phyloP scores from a whole-genome alignment of 176 grass and related monocot species.

The Neostapfia colusana region DNA sequence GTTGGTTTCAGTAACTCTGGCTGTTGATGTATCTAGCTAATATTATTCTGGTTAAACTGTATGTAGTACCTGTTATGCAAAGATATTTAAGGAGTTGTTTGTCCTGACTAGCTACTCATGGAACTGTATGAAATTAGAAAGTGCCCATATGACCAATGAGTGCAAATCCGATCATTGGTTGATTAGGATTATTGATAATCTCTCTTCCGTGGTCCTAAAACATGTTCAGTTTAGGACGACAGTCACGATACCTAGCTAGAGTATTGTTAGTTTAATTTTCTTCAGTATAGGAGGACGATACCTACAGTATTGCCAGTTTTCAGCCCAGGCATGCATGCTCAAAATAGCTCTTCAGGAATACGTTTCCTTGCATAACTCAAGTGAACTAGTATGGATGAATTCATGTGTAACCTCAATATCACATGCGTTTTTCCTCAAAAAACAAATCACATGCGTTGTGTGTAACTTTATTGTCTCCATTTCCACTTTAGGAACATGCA shows the following conservation, averaged over 20 bases:
- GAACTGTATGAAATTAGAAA: background rate
- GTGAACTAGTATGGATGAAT: background rate
- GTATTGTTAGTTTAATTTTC: background rate
- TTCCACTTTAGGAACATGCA: background rate
- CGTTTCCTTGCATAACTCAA: background rate
- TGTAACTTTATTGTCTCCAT: conserved; percentile 1
- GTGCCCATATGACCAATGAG: background rate
- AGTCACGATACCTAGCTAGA: background rate
- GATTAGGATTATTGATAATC: background rate
- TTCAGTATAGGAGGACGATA: background rate
- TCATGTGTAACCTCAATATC: conserved; percentile 37
- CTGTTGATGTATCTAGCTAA: background rate
- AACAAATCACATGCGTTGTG: conserved; percentile 51
- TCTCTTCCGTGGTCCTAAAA: background rate
- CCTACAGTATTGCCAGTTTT: background rate
- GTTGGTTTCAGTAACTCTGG: background rate
- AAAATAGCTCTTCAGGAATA: background rate
- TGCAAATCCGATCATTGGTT: background rate
- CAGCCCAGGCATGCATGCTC: background rate
- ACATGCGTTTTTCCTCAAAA: conserved; percentile 25
- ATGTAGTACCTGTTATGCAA: background rate
- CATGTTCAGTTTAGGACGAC: background rate
- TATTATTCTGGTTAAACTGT: background rate
- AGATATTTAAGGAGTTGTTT: background rate
- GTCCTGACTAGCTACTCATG: background rate